phyloP scores from a whole-genome alignment of 2,329 filamentous ascomycete genomes.

The Penicillium aurantiogriseum region DNA sequence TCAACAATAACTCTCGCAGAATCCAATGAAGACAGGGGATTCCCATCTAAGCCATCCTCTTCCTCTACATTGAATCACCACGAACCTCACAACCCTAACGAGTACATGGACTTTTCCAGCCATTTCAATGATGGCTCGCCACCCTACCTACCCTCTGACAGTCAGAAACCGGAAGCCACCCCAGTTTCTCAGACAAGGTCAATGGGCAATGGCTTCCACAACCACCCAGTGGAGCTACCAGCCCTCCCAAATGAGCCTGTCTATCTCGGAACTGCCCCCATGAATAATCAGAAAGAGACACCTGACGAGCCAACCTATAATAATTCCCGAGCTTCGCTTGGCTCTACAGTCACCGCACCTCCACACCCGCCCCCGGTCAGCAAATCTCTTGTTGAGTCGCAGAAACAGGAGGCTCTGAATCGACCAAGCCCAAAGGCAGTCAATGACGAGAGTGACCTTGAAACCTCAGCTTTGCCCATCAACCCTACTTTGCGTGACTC shows the following conservation, averaged over 20 bases:
- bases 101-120: conserved; percentile 11
- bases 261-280: background rate
- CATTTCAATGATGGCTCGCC: conserved; percentile 8
- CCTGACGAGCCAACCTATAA: background rate
- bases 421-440: background rate
- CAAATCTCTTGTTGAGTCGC: background rate
- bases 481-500: conserved; percentile 1
- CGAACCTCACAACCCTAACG: conserved; percentile 4
- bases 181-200: conserved; percentile 7
- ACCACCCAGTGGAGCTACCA: background rate
- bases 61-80: conserved; percentile 22
- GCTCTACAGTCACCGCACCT: background rate
- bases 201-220: background rate
- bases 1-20: conserved; percentile 25
- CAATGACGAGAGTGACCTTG: background rate
- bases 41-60: conserved; percentile 21
- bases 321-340: no score
- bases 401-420: background rate
- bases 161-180: background rate
- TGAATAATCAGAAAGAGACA: background rate
- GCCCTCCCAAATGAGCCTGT: background rate
- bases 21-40: conserved; percentile 14
- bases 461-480: conserved; percentile 2
- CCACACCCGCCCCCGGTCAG: background rate
- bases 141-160: background rate